Evolutionary conservation across 129 eudicot species (phyloP), one percentile per base, ranked within the genome.

Genomic region (Ambrosia trifida): DNA sequence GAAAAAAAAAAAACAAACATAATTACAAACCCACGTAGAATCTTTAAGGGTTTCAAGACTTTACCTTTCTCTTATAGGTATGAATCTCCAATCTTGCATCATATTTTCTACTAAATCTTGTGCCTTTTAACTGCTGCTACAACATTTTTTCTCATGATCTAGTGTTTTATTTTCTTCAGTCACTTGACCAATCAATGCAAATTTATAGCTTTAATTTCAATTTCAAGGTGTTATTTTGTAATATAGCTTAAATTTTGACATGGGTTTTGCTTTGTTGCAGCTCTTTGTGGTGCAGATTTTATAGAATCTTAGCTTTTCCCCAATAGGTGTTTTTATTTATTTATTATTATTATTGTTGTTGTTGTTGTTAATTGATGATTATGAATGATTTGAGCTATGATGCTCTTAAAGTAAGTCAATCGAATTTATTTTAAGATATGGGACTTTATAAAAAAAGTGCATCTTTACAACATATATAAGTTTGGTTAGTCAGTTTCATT

Each of bases 41-140:
- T 61, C 64, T 60, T 69, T 44, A 76, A 68, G 41, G 38, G 35
- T 40, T 69, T 69, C 53, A 40, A 46, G 82, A 52, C 65, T 67
- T 52, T 36, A 30, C 68, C 10, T 76, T 59, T 72, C 51, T 24
- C 3, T 43, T 38, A 69, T 45, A 79, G 83, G 80, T 85, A 76
- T 73, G 81, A 86, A 85, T 85, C 90, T 83, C 41, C 54, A 52
- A 65, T 79, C 81, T 66, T 59, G 56, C 70, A 44, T 68, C 59
- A 58, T 44, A 57, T 46, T 52, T 65, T 74, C 12, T 31, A 17
- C 41, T 62, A 50, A 77, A 19, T 30, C 32, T 67, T 12, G 30
- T 66, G 45, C 76, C 35, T 47, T 56, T 16, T 45, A 53, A 76
- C 45, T 43, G 73, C 31, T 75, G 59, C 53, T 20, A 3, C 46